These are phyloP conservation scores for Rossbeevera mucosa DNA, from an alignment of 768 basidiomycete genomes.

Conservation along the genomic window DNA sequence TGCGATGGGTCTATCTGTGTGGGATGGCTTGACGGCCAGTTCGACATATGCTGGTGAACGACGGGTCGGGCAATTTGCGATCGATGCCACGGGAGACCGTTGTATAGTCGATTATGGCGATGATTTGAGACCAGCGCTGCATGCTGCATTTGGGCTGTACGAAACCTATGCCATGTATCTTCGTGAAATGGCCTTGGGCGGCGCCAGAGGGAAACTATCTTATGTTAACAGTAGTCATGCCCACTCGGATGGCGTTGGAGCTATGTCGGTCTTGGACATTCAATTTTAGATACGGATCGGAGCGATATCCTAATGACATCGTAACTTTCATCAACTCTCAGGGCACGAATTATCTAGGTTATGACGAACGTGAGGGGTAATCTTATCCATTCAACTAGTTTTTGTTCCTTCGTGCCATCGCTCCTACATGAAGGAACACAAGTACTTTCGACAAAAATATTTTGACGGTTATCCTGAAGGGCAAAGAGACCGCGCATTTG, in stretches of 20 bases:
- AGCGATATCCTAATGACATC: not conserved
- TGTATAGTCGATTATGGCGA: not conserved
- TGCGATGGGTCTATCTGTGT: not conserved
- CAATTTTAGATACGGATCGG: not conserved
- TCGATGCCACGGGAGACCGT: not conserved
- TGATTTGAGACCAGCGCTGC: not conserved
- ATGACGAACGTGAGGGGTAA: too few relatives aligned
- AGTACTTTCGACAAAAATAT: too few relatives aligned
- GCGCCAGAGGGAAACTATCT: not conserved
- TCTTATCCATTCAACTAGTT: too few relatives aligned
- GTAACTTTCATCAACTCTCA: not conserved
- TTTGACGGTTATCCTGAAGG: too few relatives aligned
- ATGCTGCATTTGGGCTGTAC: not conserved
- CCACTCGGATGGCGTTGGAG: not conserved
- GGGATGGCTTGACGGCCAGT: not conserved
- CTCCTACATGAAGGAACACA: too few relatives aligned
- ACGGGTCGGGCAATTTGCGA: not conserved
- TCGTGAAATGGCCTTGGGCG: not conserved
- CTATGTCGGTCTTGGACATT: not conserved
- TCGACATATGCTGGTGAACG: not conserved
- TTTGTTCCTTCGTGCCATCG: too few relatives aligned
- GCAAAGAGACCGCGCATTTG: too few relatives aligned
- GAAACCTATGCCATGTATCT: not conserved
- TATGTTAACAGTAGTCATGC: not conserved
- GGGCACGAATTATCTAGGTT: too few relatives aligned